These are phyloP conservation scores for Lentinula raphanica DNA, from an alignment of 768 basidiomycete genomes.

Conservation along the genomic window DNA sequence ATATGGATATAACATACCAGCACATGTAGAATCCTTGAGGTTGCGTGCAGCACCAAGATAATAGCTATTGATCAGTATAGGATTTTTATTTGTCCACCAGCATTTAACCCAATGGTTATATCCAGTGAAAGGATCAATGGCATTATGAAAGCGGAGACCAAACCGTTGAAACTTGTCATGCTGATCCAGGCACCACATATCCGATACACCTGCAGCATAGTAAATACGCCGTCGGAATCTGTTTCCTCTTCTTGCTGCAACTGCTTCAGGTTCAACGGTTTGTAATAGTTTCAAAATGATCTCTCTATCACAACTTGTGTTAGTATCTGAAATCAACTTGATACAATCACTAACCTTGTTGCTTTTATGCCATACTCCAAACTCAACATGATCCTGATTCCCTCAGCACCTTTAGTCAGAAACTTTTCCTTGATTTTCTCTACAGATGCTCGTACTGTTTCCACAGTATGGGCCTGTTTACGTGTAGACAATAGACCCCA, in stretches of 20 bases:
- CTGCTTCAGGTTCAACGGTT: conserved; percentile 5
- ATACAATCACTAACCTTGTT: not conserved
- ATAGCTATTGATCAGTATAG: conserved; percentile 15
- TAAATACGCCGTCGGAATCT: conserved; percentile 14
- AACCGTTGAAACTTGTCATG: conserved; percentile 25
- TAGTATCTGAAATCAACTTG: too few species aligned
- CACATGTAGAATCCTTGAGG: conserved; percentile 6
- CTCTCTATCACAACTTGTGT: too few species aligned
- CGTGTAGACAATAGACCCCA: not conserved
- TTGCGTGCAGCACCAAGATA: conserved; percentile 15
- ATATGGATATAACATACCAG: not conserved
- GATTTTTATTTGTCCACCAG: conserved; percentile 22
- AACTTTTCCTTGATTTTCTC: not conserved
- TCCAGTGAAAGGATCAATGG: conserved; percentile 16
- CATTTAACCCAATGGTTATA: conserved; percentile 17
- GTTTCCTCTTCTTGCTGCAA: not conserved
- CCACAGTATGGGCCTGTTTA: not conserved
- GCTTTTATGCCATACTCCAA: not conserved
- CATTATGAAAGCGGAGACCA: conserved; percentile 18
- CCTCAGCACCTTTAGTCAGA: not conserved
- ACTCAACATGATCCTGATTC: not conserved
- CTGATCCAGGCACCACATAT: conserved; percentile 21
- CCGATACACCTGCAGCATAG: conserved; percentile 22
- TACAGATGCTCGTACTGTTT: not conserved
- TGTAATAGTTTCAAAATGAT: not conserved